Conservation (phyloP, 192 early-diverging fungal species). For the Rhizoclosmatium globosum region DNA sequence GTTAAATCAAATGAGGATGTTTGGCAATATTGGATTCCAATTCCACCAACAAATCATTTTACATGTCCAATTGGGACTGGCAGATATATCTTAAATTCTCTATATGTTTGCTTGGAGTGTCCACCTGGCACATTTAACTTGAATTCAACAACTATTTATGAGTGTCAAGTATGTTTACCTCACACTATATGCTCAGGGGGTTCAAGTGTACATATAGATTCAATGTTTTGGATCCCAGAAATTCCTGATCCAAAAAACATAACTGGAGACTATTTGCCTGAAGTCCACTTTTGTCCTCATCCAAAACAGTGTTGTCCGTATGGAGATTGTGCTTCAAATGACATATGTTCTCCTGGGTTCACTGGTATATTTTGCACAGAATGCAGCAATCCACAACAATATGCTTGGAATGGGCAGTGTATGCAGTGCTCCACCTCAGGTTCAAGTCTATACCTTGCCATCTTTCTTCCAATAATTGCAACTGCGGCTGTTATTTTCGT, state of each 20-base stretch:
- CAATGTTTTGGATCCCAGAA: conserved; percentile 15
- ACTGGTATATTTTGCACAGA: conserved; percentile 28
- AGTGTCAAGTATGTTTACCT: conserved; percentile 3
- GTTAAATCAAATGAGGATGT: conserved; percentile 10
- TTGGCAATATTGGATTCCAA: conserved; percentile 29
- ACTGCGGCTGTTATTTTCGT: conserved; percentile 23
- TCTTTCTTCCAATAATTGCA: conserved; percentile 3
- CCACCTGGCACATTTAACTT: conserved; percentile 32
- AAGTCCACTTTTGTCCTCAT: conserved; percentile 32
- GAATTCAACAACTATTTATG: background rate
- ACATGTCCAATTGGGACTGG: background rate
- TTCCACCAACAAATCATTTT: background rate
- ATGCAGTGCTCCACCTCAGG: background rate
- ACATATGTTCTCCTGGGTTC: conserved; percentile 15
- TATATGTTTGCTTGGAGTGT: background rate
- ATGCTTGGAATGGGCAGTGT: conserved; percentile 33
- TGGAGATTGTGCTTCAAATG: conserved; percentile 23
- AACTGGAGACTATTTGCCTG: background rate
- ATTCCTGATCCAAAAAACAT: background rate
- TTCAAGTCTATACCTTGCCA: background rate
- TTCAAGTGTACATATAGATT: background rate
- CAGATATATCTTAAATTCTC: background rate
- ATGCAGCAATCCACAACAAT: conserved; percentile 18
- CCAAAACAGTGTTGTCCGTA: conserved; percentile 27
- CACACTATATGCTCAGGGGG: conserved; percentile 24